Conservation (phyloP, 805 yeast species). For the Teunomyces kruisii region DNA sequence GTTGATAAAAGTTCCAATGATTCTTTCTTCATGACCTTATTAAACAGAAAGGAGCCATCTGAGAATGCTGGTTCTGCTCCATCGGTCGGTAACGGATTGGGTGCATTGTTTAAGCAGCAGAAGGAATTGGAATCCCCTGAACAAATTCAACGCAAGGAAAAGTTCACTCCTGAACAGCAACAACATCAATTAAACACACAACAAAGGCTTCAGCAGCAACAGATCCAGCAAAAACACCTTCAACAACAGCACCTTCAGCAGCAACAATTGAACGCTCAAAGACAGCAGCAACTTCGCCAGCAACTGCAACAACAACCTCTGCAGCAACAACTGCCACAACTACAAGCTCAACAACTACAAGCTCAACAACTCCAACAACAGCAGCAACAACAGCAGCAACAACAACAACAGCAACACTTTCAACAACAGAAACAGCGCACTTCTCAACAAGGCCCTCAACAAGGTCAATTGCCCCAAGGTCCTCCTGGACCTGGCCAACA, state of each 20-base stretch:
- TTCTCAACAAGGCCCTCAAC: constrained; percentile 12
- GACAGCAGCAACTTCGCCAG: constrained; percentile 11
- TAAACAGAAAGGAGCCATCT: constrained; percentile 32
- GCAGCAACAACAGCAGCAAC: constrained; percentile 9
- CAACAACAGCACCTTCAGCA: constrained; percentile 14
- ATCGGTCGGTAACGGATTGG: not conserved
- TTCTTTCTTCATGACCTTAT: constrained; percentile 46
- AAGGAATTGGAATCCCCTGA: not conserved
- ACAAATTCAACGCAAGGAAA: not conserved
- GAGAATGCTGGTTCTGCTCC: not conserved
- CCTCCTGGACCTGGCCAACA: constrained; percentile 2
- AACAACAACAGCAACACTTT: constrained; percentile 10
- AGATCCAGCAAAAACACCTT: constrained; percentile 13
- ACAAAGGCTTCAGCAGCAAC: constrained; percentile 9
- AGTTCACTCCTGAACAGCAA: constrained; percentile 5
- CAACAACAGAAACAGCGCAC: constrained; percentile 16
- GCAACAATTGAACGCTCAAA: constrained; percentile 5
- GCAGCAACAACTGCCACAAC: constrained; percentile 16
- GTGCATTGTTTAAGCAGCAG: constrained; percentile 2
- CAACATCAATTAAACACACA: constrained; percentile 9
- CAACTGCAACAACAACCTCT: constrained; percentile 14
- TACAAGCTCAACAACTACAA: constrained; percentile 11
- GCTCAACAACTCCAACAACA: constrained; percentile 16
- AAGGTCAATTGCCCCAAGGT: constrained; percentile 10
- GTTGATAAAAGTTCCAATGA: constrained; percentile 27